Base-by-base conservation (phyloP, 352 stramenopile genomes). In the Phytophthora litchii region DNA sequence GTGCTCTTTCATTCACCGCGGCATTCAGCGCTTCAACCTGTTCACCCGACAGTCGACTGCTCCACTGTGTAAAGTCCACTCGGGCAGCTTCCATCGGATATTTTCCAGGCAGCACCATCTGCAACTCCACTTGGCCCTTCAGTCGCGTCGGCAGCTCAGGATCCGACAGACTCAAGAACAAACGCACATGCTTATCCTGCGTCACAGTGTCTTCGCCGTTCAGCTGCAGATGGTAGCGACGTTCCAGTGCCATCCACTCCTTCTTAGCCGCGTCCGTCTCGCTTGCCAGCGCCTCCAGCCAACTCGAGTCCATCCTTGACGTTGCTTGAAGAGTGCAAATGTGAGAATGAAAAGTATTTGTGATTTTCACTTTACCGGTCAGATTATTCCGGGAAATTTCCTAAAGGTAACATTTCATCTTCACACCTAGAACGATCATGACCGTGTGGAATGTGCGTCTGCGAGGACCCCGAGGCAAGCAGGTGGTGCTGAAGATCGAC, bases 381-480 rank as follows among this genome's bases (percentile, higher is more conserved):
- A 8, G 47, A 49, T 23, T 38, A 29, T 70, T 70, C 46, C 40
- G 12, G 23, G 59, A 73, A 65, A 16, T n/a, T 67, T 70, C 49
- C 23, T 13, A 34, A 34, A 34, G 7, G 29, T 31, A 31, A 13
- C 6, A 31, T 11, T 13, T 13, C 29, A 34, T 34, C 7, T 34
- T 34, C 10, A 34, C n/a, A n/a, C n/a, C n/a, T n/a, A n/a, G n/a
- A n/a, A n/a, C n/a, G n/a, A n/a, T 34, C 10, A 13, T 58, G 32
- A 20, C 10, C 34, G 86, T 77, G 70, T 93, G 84, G 84, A 88
- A 45, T 59, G 66, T 93, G 27, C 84, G 81, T 36, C 45, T 93
- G 19, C 80, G 81, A 10, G 80, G 80, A 1, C 78, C 81, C 11
- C 73, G 74, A 44, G 81, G 84, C 34, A 80, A 86, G 66, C 62